Percentiles rank a stretch among this genome's conserved stretches.
These are phyloP conservation scores for Syzygium aromaticum DNA, from an alignment of 345 rosid species.

Conservation along the genomic window DNA sequence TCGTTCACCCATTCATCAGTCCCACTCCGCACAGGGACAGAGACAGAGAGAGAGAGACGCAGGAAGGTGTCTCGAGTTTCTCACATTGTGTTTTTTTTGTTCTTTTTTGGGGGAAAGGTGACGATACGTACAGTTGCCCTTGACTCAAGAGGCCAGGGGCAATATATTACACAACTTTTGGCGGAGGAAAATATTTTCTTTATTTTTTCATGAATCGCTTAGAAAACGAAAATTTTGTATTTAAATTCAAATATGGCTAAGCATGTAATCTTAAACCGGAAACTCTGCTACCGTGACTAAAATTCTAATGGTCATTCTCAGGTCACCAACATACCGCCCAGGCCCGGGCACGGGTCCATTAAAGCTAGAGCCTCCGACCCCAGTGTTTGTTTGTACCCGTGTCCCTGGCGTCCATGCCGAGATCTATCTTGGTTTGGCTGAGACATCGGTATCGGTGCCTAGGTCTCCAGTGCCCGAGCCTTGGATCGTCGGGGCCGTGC, in stretches of 20 bases:
- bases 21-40: neutral
- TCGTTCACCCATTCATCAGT: neutral
- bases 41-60: no score
- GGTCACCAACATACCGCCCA: accelerated
- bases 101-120: neutral
- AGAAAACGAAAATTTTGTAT: no score
- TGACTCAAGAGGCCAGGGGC: neutral
- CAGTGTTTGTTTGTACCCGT: neutral
- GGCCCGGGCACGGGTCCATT: neutral
- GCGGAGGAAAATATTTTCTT: no score
- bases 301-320: neutral
- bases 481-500: accelerated
- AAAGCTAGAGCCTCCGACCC: accelerated
- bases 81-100: neutral
- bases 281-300: neutral
- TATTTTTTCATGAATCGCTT: no score
- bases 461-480: accelerated
- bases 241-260: neutral
- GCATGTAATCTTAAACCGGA: accelerated
- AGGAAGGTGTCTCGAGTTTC: neutral
- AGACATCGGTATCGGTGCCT: neutral
- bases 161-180: accelerated
- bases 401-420: accelerated
- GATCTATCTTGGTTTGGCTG: no score
- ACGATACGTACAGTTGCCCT: neutral